phyloP scores from a whole-genome alignment of 768 basidiomycete species.

The Boletus rubropictus region DNA sequence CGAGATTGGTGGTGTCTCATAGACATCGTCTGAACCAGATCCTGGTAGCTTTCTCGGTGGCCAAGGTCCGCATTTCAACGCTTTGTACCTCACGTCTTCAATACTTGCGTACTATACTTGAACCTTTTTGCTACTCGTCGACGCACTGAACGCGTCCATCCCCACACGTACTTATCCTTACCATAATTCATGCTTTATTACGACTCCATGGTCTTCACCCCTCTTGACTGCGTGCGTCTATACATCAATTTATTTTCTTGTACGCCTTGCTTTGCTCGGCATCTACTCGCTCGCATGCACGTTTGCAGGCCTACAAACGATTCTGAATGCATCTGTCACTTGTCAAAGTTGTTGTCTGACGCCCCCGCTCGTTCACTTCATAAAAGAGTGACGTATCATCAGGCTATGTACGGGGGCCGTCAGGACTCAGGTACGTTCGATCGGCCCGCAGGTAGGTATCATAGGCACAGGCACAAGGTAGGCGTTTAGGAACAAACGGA shows the following conservation, averaged over 20 bases:
- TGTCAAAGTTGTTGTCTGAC: no score
- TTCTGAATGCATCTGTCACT: no score
- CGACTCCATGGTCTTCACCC: not conserved
- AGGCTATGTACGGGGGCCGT: no score
- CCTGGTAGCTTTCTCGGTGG: no score
- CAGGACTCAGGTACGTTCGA: no score
- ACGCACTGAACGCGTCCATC: conserved; percentile 6
- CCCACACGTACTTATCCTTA: conserved; percentile 21
- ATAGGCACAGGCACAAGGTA: not conserved
- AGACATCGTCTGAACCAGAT: no score
- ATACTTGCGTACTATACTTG: conserved; percentile 15
- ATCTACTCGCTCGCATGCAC: no score
- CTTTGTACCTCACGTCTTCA: conserved; percentile 3
- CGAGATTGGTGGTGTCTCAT: conserved; percentile 41
- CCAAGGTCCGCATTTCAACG: not conserved
- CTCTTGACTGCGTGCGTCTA: conserved; percentile 4
- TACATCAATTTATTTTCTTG: conserved; percentile 11
- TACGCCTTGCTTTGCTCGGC: not conserved
- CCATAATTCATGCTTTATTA: conserved; percentile 14
- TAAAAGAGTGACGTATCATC: no score
- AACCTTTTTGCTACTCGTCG: not conserved
- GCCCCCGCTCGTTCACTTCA: no score
- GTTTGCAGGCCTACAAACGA: no score
- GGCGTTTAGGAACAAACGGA: not conserved
- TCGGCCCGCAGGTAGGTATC: no score